phyloP scores from a whole-genome alignment of 768 basidiomycete genomes.

The Sarcomyxa edulis region DNA sequence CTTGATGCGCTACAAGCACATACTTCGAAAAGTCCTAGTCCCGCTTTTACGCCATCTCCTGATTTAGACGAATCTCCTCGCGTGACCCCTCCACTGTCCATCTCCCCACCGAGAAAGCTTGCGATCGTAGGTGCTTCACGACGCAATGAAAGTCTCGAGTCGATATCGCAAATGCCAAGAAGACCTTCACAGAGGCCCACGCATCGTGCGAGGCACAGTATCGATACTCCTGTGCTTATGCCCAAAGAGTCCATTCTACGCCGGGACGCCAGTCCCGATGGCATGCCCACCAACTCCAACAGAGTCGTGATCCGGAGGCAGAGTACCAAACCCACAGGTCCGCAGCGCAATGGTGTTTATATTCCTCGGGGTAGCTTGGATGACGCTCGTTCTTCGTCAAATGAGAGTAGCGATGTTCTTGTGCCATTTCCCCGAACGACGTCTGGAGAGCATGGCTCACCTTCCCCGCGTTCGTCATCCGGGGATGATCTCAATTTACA shows the following conservation, averaged over 20 bases:
- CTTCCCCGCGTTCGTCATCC: conserved; percentile 35
- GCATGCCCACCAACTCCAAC: conserved; percentile 27
- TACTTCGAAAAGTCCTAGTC: conserved; percentile 21
- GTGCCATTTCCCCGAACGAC: conserved; percentile 66
- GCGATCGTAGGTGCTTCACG: conserved; percentile 43
- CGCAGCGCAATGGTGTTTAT: conserved; percentile 41
- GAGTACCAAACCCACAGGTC: conserved; percentile 41
- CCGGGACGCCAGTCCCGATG: conserved; percentile 59
- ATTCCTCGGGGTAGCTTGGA: conserved; percentile 33
- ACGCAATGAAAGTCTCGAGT: conserved; percentile 42
- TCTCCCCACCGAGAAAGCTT: conserved; percentile 47
- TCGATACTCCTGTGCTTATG: conserved; percentile 46
- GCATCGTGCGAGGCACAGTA: conserved; percentile 60
- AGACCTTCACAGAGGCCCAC: conserved; percentile 56
- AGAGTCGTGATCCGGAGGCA: conserved; percentile 51
- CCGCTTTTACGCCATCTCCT: conserved; percentile 22
- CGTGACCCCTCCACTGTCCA: conserved; percentile 28
- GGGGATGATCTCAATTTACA: conserved; percentile 22
- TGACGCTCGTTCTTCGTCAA: conserved; percentile 24
- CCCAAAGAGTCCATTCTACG: conserved; percentile 43
- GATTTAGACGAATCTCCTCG: conserved; percentile 18
- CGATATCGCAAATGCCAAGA: conserved; percentile 43
- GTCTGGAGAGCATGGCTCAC: conserved; percentile 46
- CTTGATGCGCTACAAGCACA: conserved; percentile 49
- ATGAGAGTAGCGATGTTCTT: conserved; percentile 26